Evolutionary conservation across 192 early-diverging fungal genomes (phyloP).

Genomic region (Phycomyces blakesleeanus): DNA sequence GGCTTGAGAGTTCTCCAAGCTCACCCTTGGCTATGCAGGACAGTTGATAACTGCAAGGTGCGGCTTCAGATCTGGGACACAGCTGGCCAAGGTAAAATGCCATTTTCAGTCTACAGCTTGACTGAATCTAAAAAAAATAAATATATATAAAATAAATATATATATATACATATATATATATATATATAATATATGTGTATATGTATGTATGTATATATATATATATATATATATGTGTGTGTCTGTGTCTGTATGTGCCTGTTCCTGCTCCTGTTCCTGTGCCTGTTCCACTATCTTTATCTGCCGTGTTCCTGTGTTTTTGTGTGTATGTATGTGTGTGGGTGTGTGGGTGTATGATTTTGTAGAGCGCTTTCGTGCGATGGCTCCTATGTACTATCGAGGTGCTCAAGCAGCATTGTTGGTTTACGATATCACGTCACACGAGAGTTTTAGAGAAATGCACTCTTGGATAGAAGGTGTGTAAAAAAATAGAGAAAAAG

Average conservation of each 20-base stretch:
- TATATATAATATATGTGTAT: neutral
- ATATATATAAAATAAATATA: no score
- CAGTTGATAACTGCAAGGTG: constrained; percentile 71
- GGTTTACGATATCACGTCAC: constrained; percentile 72
- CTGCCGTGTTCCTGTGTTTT: no score
- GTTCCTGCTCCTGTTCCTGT: no score
- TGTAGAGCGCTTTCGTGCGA: constrained; percentile 66
- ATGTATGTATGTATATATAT: neutral
- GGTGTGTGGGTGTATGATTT: neutral
- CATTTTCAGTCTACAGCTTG: neutral
- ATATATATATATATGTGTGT: no score
- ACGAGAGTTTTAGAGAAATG: constrained; percentile 65
- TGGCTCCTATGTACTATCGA: constrained; percentile 76
- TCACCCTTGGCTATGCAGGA: constrained; percentile 34
- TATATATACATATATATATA: neutral
- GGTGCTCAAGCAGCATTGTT: constrained; percentile 69
- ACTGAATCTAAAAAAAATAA: neutral
- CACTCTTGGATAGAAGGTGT: constrained; percentile 61
- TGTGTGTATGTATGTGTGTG: constrained; percentile 6
- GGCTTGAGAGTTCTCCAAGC: constrained; percentile 6
- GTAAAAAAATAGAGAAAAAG: no score
- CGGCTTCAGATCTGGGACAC: constrained; percentile 89
- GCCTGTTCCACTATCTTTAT: no score
- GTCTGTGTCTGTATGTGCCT: no score
- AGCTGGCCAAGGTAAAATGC: constrained; percentile 66